These are phyloP conservation scores for Apiospora aurea DNA, from an alignment of 2,329 filamentous ascomycete genomes.

Conservation along the genomic window DNA sequence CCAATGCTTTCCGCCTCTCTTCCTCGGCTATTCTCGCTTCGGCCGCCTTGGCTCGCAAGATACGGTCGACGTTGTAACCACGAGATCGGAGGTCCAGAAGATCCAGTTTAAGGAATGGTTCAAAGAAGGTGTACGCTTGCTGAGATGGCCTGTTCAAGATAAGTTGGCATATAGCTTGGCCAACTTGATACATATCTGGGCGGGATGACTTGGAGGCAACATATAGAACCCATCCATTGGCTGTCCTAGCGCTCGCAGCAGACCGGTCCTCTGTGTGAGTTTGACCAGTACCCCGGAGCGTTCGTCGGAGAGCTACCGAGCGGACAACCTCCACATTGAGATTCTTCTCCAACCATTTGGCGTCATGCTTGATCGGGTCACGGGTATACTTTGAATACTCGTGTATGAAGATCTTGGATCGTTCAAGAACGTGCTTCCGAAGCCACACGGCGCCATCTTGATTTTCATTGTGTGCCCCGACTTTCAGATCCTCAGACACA, in stretches of 20 bases:
- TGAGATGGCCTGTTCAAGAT: conserved; percentile 84
- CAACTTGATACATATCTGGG: conserved; percentile 90
- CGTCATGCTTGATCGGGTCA: conserved; percentile 84
- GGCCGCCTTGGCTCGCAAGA: conserved; percentile 84
- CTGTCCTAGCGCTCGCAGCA: conserved; percentile 67
- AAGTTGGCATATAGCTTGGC: conserved; percentile 82
- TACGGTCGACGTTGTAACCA: conserved; percentile 96
- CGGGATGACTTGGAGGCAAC: conserved; percentile 69
- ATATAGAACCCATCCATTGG: conserved; percentile 71
- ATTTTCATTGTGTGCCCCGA: conserved; percentile 71
- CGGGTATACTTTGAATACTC: conserved; percentile 73
- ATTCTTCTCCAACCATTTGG: conserved; percentile 89
- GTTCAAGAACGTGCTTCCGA: conserved; percentile 83
- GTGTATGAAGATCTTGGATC: conserved; percentile 88
- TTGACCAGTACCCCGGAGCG: conserved; percentile 74
- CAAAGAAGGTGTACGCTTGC: conserved; percentile 87
- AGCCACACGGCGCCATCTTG: conserved; percentile 74
- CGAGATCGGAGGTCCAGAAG: conserved; percentile 82
- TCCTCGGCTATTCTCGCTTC: conserved; percentile 89
- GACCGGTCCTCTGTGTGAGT: conserved; percentile 78
- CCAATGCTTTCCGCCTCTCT: conserved; percentile 75
- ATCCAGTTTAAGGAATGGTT: conserved; percentile 87
- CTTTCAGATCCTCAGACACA: conserved; percentile 78
- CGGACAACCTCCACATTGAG: conserved; percentile 79
- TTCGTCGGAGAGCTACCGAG: conserved; percentile 77